Evolutionary conservation across 1,284 basidiomycete genomes (phyloP).

Genomic region (Takashimella tepidaria): DNA sequence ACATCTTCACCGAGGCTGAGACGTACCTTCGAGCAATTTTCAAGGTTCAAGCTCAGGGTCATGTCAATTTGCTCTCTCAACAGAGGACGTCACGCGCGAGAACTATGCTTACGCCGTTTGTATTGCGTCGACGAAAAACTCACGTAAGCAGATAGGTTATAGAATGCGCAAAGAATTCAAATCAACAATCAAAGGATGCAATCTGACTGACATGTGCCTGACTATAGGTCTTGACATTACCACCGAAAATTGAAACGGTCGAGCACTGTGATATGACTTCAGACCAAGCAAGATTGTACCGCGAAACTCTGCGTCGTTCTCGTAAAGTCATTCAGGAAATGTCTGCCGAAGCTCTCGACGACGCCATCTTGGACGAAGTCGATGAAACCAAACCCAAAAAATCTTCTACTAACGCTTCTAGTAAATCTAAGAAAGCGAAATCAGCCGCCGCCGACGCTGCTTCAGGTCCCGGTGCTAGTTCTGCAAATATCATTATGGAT

Average conservation of each 20-base stretch:
- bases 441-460: constrained; percentile 52
- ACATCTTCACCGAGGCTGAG: constrained; percentile 71
- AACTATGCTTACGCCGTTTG: constrained; percentile 99
- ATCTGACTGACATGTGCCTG: too few species aligned
- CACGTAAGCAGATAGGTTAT: constrained; percentile 53
- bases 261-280: constrained; percentile 92
- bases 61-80: constrained; percentile 74
- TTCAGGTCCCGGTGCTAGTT: constrained; percentile 25
- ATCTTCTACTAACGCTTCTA: constrained; percentile 28
- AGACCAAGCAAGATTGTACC: constrained; percentile 77
- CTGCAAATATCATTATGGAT: constrained; percentile 88
- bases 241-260: constrained; percentile 84
- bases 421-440: constrained; percentile 60
- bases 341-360: constrained; percentile 52
- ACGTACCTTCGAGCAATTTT: constrained; percentile 87
- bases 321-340: constrained; percentile 67
- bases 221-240: constrained; percentile 76
- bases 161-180: neutral
- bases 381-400: constrained; percentile 40
- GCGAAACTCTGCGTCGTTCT: constrained; percentile 75
- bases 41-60: constrained; percentile 72
- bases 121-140: constrained; percentile 89
- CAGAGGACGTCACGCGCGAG: constrained; percentile 90
- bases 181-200: too few species aligned
- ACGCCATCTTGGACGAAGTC: constrained; percentile 29